Base-by-base conservation (phyloP, 2,329 filamentous ascomycete species). In the Zymoseptoria ardabiliae region DNA sequence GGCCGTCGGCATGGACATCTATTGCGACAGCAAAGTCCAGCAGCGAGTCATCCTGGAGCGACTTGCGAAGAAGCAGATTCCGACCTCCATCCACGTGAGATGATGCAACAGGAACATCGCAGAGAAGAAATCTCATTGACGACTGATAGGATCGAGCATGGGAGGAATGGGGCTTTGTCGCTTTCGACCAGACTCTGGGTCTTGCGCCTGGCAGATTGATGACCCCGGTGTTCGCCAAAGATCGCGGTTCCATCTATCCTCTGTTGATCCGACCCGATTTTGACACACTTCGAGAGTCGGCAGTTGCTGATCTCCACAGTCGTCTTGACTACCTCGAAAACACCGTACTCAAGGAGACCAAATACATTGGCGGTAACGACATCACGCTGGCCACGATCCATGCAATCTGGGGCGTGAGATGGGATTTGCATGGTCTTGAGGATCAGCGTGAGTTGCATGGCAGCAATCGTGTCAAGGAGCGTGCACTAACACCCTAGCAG, bases 1-100 rank as follows among this genome's bases (percentile, higher is more conserved):
- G 25, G 51, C 60, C 11, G 56, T 62, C 19, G 60, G 60, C 35
- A 21, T 49, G 13, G 52, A 61, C 45, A 50, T 62, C 30, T 62
- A 58, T 52, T 62, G 60, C 45, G 60, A 62, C 50, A 58, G 52
- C 52, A 54, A 54, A 19, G 52, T 54, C 22, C 22, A 28, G 22
- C 28, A 28, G 22, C n/a, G 28, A 17, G 52, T 54, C 8, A 35
- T 54, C 25, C 52, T 54, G 8, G 22, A 54, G 21, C 19, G 25
- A 35, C 52, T 54, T 7, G 52, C 52, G 19, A 54, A 19, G 28
- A 35, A 28, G 52, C 21, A 25, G 28, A 35, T 54, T 3, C 52
- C 52, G 11, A 25, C 22, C 7, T 54, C 52, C 8, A 35, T 54
- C 13, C 19, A 19, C 17, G 21, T 54, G 23, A 54, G 52, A 20